Base-by-base conservation (phyloP, 805 yeast species). In the Candida boleticola region DNA sequence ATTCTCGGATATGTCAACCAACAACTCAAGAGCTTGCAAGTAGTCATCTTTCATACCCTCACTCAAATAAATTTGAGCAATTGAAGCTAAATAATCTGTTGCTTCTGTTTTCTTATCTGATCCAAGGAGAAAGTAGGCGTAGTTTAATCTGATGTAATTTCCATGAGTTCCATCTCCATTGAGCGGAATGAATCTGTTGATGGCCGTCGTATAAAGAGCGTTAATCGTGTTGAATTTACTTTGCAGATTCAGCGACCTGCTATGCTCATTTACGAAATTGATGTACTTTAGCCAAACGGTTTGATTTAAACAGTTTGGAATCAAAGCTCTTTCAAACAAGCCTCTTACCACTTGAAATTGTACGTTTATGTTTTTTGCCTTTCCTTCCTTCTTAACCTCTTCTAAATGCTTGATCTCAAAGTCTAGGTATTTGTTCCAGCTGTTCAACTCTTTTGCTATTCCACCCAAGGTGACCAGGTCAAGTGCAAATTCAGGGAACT, bases 261-360 rank as follows among this genome's bases (percentile, higher is more conserved):
- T n/a, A n/a, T 51, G 47, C 2, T 50, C 51, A 18, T 74, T 60
- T 20, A 79, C 52, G 74, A 82, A 89, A 2, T 75, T 62, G 5
- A 79, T 44, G 55, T 85, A 90, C 41, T 74, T 74, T 14, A 79
- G 53, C 98, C 98, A 92, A 16, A 88, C 57, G 13, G 66, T 66
- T 25, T 78, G 79, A 36, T 73, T 66, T 17, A 63, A 62, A 31
- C 89, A 85, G 40, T 82, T 75, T 0, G 95, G 87, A 1, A 86
- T 66, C 9, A 92, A 63, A 14, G 88, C 79, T 43, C 97, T 71
- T 57, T 86, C 92, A 60, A 83, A 90, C 1, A 86, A 54, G 5
- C 74, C 63, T 5, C 61, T 58, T 1, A 77, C 66, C 18, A 71
- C 60, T 4, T 60, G 57, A 7, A 40, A 39, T 14, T 52, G 54